A percentile compares a stretch with the other conserved stretches of the same genome.
Evolutionary conservation across 495 filamentous ascomycete species (phyloP).

Genomic region (Glutinoglossum americanum): DNA sequence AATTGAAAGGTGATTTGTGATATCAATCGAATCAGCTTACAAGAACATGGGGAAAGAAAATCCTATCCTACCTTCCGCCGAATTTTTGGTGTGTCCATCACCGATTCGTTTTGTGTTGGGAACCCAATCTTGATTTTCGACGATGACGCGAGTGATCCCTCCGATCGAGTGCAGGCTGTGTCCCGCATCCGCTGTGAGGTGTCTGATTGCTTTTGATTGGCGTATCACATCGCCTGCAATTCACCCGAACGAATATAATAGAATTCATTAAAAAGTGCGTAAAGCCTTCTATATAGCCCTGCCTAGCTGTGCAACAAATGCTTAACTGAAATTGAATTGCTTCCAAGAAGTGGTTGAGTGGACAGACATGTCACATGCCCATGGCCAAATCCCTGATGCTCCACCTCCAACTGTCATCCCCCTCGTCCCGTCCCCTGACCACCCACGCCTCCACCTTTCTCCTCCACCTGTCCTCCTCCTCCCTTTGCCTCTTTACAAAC

Average conservation of each 20-base stretch:
- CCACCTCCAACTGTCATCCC: conserved; percentile 27
- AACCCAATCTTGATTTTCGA: no score
- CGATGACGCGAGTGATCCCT: no score
- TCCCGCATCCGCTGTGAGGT: no score
- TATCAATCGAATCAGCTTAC: no score
- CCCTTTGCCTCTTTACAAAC: conserved; percentile 70
- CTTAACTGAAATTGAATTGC: neutral
- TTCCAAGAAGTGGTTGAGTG: neutral
- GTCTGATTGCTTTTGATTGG: no score
- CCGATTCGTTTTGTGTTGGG: no score
- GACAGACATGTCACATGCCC: neutral
- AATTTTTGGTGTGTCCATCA: no score
- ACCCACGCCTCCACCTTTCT: conserved; percentile 67
- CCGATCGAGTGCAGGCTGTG: no score
- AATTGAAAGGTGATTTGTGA: no score
- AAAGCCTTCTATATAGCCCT: neutral
- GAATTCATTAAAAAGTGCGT: neutral
- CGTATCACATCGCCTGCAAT: no score
- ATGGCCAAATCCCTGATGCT: conserved; percentile 25
- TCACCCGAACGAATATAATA: neutral
- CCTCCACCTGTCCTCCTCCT: conserved; percentile 82
- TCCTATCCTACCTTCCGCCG: no score
- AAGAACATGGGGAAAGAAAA: no score
- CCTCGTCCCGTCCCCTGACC: conserved; percentile 18
- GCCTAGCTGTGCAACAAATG: neutral